A percentile compares a stretch with the other conserved stretches of the same genome.
phyloP scores from a whole-genome alignment of 805 yeast genomes.

The Wickerhamiella kazuoi region DNA sequence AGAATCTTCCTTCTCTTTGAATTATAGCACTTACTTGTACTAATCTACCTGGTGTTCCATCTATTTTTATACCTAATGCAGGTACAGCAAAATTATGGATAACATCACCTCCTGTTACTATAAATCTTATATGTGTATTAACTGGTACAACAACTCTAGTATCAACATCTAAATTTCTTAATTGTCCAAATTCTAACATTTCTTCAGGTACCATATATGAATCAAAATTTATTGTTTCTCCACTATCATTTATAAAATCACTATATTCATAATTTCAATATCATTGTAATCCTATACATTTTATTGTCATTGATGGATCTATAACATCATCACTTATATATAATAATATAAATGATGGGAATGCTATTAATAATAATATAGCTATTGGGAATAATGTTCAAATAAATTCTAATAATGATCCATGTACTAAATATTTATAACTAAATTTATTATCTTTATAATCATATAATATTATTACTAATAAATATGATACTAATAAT shows the following conservation, averaged over 20 bases:
- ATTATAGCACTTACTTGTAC: constrained; percentile 15
- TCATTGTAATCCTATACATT: constrained; percentile 13
- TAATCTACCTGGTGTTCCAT: constrained; percentile 17
- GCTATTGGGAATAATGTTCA: constrained; percentile 17
- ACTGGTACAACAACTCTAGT: constrained; percentile 12
- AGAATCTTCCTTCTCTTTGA: constrained; percentile 12
- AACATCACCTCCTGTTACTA: constrained; percentile 13
- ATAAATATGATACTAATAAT: constrained; percentile 8
- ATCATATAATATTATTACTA: neutral
- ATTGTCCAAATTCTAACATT: constrained; percentile 14
- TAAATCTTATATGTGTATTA: constrained; percentile 15
- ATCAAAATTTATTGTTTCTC: constrained; percentile 12
- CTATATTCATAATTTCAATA: constrained; percentile 12
- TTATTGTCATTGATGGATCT: constrained; percentile 12
- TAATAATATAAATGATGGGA: constrained; percentile 10
- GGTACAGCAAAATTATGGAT: constrained; percentile 16
- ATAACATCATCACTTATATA: constrained; percentile 11
- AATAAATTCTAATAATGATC: constrained; percentile 15
- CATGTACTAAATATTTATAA: constrained; percentile 15
- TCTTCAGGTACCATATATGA: constrained; percentile 15
- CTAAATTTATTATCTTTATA: constrained; percentile 3
- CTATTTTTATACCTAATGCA: constrained; percentile 15
- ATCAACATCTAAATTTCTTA: constrained; percentile 16
- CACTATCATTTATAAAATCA: constrained; percentile 11
- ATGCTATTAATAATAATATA: constrained; percentile 9